Evolutionary conservation across 768 basidiomycete genomes (phyloP).

Genomic region (Leccinellum albellum): DNA sequence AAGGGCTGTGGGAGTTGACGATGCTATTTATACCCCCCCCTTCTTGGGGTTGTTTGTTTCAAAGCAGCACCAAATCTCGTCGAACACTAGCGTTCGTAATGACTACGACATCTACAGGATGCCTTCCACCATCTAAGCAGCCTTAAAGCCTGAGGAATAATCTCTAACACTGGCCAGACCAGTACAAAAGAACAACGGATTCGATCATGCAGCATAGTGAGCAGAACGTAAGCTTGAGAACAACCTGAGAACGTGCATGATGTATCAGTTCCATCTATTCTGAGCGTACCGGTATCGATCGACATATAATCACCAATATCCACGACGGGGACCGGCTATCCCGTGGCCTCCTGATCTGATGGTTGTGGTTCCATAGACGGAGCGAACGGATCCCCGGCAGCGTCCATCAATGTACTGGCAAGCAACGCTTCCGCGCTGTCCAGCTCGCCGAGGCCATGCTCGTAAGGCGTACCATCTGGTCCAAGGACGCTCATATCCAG

Average conservation of each 20-base stretch:
- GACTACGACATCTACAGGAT: background rate
- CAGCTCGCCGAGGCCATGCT: conserved; percentile 58
- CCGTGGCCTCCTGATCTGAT: conserved; percentile 10
- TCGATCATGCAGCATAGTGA: background rate
- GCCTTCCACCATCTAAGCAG: background rate
- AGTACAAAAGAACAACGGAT: background rate
- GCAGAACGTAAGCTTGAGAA: background rate
- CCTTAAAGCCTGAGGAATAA: background rate
- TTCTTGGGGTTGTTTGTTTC: conserved; percentile 20
- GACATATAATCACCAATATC: conserved; percentile 6
- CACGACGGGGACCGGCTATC: background rate
- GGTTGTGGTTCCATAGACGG: conserved; percentile 20
- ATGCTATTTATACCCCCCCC: conserved; percentile 11
- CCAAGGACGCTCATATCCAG: conserved; percentile 64
- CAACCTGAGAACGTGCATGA: background rate
- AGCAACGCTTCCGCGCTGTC: conserved; percentile 50
- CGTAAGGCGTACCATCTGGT: conserved; percentile 60
- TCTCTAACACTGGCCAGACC: background rate
- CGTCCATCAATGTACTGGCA: conserved; percentile 59
- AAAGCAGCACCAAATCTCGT: background rate
- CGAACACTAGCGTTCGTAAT: background rate
- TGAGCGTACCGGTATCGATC: background rate
- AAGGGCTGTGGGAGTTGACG: background rate
- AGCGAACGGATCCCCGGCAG: conserved; percentile 58
- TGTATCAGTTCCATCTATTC: conserved; percentile 2